Base-by-base conservation (phyloP, 768 basidiomycete genomes). In the Suillus alpinus region DNA sequence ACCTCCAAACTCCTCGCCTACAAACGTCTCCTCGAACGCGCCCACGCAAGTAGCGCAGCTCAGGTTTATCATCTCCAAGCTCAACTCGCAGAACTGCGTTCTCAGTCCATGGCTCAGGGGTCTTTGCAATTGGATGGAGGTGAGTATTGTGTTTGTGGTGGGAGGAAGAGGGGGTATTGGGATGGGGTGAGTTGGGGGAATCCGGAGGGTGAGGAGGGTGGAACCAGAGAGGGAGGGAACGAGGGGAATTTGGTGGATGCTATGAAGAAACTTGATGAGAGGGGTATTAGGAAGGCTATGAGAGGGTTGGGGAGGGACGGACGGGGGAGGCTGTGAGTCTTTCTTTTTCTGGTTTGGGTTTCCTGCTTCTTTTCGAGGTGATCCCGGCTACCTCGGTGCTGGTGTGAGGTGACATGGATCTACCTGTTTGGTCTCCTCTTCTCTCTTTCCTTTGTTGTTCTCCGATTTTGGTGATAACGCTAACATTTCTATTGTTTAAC, bases 51-150 rank as follows among this genome's bases (percentile, higher is more conserved):
- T 9, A 81, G 88, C 1, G 90, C 92, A 0, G 87, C 91, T 1
- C 93, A 94, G 67, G 77, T 94, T 2, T 92, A 94, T 67, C 92
- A 93, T 0, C 77, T 95, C 1, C 92, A 94, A 73, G 92, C 91
- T 2, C 91, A 94, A 68, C 78, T 92, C 3, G 79, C 85, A 13
- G 77, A 91, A 31, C 76, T 94, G 34, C 84, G 88, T 46, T 74
- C 77, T 13, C 80, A 81, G 53, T 74, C 71, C 26, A 73, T 76
- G 37, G 64, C 67, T 20, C 64, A 73, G 50, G 49, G 18, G 9
- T 65, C 66, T 62, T 61, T 73, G 71, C 52, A 66, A 64, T 16
- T 67, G 65, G 8, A 71, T 44, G 64, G 51, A 3, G 71, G 73
- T 12, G 75, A 75, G 18, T 70, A 75, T 36, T 81, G 80, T 60